Conservation (phyloP, 768 basidiomycete genomes). For the Collybiopsis luxurians region DNA sequence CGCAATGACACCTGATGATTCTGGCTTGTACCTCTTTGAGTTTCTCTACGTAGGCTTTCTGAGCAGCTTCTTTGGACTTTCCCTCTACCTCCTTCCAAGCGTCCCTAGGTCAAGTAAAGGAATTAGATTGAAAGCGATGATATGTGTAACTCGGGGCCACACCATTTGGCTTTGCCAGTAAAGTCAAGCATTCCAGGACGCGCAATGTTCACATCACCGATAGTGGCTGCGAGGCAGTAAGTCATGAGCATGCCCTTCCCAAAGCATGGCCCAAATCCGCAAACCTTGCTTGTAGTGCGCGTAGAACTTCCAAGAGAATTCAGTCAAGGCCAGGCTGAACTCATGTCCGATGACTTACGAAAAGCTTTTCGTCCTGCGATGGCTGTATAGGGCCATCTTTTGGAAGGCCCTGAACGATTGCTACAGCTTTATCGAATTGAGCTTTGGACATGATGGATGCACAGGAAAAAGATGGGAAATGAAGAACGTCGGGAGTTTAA, state of each 20-base stretch:
- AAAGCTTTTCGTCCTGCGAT: slow-evolving; percentile 68
- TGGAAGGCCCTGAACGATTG: slow-evolving; percentile 65
- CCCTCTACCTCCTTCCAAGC: slow-evolving; percentile 83
- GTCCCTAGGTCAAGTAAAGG: slow-evolving; percentile 53
- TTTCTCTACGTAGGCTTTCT: slow-evolving; percentile 69
- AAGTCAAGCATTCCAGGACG: slow-evolving; percentile 84
- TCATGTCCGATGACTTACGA: slow-evolving; percentile 60
- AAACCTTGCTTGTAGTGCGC: slow-evolving; percentile 89
- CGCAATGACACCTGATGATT: too few relatives aligned
- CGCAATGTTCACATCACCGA: slow-evolving; percentile 66
- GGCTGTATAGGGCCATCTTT: slow-evolving; percentile 83
- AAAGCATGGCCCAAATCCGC: slow-evolving; percentile 7
- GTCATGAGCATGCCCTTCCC: not conserved
- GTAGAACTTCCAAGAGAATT: slow-evolving; percentile 68
- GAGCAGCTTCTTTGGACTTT: slow-evolving; percentile 67
- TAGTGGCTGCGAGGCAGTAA: slow-evolving; percentile 45
- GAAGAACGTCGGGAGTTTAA: not conserved
- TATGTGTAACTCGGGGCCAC: too few relatives aligned
- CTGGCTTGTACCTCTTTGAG: slow-evolving; percentile 62
- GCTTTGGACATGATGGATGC: slow-evolving; percentile 57
- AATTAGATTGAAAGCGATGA: too few relatives aligned
- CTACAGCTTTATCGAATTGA: slow-evolving; percentile 75
- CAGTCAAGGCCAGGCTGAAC: too few relatives aligned
- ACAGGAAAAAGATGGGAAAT: slow-evolving; percentile 9
- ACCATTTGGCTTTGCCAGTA: slow-evolving; percentile 90